phyloP scores from a whole-genome alignment of 2,329 filamentous ascomycete genomes.

The Epichloe baconii region DNA sequence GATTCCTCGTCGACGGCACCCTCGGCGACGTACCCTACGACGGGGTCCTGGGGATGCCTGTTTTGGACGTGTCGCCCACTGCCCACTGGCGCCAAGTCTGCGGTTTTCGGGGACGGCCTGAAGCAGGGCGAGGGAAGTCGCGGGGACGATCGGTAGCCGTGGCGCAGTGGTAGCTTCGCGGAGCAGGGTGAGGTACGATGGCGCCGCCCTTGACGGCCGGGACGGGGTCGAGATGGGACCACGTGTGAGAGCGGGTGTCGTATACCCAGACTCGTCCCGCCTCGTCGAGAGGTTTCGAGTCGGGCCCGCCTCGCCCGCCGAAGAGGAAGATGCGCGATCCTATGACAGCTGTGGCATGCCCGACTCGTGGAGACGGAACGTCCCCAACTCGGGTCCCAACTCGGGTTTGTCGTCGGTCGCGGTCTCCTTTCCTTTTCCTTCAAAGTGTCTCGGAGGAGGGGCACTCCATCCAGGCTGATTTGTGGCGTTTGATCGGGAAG shows the following conservation, averaged over 20 bases:
- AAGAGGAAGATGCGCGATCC: constrained; percentile 65
- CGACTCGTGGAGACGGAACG: constrained; percentile 56
- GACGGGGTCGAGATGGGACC: constrained; percentile 51
- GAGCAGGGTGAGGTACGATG: constrained; percentile 36
- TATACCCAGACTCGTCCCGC: constrained; percentile 64
- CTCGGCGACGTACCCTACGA: constrained; percentile 43
- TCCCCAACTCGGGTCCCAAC: constrained; percentile 18
- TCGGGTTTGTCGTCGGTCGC: constrained; percentile 14
- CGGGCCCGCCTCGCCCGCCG: constrained; percentile 59
- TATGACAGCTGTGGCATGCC: constrained; percentile 57
- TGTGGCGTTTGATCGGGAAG: constrained; percentile 9
- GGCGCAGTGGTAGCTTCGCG: constrained; percentile 60
- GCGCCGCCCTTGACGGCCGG: constrained; percentile 28
- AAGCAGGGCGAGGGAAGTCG: constrained; percentile 27
- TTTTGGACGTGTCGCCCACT: constrained; percentile 38
- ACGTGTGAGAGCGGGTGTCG: constrained; percentile 48
- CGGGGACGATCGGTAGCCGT: constrained; percentile 44
- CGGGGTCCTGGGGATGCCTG: constrained; percentile 46
- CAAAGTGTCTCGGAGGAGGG: constrained; percentile 20
- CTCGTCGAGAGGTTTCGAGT: constrained; percentile 62
- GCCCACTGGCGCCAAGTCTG: constrained; percentile 43
- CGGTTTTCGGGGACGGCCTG: constrained; percentile 15
- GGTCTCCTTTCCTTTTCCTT: constrained; percentile 27
- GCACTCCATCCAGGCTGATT: constrained; percentile 28
- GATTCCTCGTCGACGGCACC: constrained; percentile 46